Base-by-base conservation (phyloP, 1,139 yeast species). In the Nadsonia commutata region DNA sequence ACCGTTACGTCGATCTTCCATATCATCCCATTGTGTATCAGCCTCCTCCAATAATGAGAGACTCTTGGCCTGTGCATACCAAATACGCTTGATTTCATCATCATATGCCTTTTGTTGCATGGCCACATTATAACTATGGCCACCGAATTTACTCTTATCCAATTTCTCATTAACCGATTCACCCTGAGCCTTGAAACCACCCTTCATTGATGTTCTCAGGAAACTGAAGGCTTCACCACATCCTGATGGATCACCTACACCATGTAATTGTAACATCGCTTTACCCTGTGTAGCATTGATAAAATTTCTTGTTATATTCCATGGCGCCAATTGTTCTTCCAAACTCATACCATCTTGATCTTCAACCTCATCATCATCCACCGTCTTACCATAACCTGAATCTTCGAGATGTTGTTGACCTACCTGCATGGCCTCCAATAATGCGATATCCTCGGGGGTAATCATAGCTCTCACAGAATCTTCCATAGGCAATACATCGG, bases 211-310 rank as follows among this genome's bases (percentile, higher is more conserved):
- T 0, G 95, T 84, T 50, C 88, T 73, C 51, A 88, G 68, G 53
- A 88, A 82, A n/a, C 95, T 84, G 52, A 82, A 82, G 0, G 93
- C 95, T 49, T 84, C 81, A 1, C 95, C 94, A 49, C 83, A 76
- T 31, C 95, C 95, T 1, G 95, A 79, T 2, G 95, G 95, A 59
- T 90, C 98, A 42, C 97, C 98, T 48, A 81, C 93, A n/a, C 96
- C 96, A 56, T 85, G 86, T 37, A 93, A 73, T 56, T 88, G 96
- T 40, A 93, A 70, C 97, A 90, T 90, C 1, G 96, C 93, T 55
- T 94, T 88, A 45, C 96, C 93, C 57, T 88, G 97, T 31, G 95
- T 88, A 5, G 98, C 94, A 57, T 79, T 82, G 47, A 88, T 77
- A 56, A 93, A 93, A 59, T 90, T 93, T 48, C 88, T 71, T 0